These are phyloP conservation scores for Tetrahymena elliotti DNA, from an alignment of 73 alveolate species.

Conservation along the genomic window DNA sequence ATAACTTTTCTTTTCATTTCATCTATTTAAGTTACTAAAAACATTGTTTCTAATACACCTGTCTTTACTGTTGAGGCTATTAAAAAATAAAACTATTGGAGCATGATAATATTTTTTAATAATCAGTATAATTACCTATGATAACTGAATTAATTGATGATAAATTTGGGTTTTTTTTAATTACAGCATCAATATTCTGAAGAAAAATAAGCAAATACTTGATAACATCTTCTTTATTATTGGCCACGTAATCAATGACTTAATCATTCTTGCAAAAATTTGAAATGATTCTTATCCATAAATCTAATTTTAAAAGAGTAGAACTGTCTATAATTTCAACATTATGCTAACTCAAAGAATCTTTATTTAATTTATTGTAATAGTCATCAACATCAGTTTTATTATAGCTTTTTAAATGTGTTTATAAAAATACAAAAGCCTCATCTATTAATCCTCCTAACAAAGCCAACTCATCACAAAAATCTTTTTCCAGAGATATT, in stretches of 20 bases:
- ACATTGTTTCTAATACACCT: neutral
- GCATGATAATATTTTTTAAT: neutral
- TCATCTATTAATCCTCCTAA: neutral
- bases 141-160: neutral
- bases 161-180: neutral
- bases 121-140: neutral
- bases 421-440: neutral
- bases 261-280: neutral
- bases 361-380: neutral
- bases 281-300: neutral
- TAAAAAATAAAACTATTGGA: neutral
- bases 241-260: neutral
- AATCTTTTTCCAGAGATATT: neutral
- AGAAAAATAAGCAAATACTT: neutral
- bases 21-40: neutral
- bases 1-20: neutral
- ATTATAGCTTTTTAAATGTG: neutral
- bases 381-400: neutral
- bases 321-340: neutral
- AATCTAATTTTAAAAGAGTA: neutral
- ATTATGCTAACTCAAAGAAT: neutral
- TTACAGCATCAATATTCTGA: neutral
- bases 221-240: neutral
- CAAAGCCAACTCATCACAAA: neutral
- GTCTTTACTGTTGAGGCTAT: neutral